phyloP scores from a whole-genome alignment of 805 yeast species.

The Vanderwaltozyma polyspora region DNA sequence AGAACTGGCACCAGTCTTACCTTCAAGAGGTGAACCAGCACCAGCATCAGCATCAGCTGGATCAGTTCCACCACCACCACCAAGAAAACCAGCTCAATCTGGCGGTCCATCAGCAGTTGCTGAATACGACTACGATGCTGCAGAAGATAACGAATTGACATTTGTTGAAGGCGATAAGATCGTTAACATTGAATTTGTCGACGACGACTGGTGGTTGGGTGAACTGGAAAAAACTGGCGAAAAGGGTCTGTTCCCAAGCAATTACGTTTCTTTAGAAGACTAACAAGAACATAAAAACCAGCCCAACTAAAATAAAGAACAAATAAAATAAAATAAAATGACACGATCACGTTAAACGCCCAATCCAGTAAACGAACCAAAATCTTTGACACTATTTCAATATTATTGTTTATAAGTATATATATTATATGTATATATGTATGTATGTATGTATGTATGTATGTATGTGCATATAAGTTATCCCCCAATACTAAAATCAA shows the following conservation, averaged over 20 bases:
- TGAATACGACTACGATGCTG: slow-evolving; percentile 81
- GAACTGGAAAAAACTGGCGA: slow-evolving; percentile 53
- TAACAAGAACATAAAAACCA: slow-evolving; percentile 1
- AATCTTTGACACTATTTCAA: no score
- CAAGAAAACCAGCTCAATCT: slow-evolving; percentile 9
- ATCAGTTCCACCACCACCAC: slow-evolving; percentile 24
- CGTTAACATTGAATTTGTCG: slow-evolving; percentile 73
- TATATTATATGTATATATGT: no score
- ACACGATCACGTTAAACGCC: not conserved
- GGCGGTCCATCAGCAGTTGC: slow-evolving; percentile 50
- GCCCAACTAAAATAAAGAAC: no score
- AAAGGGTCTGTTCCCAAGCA: slow-evolving; percentile 84
- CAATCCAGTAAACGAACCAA: no score
- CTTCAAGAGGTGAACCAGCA: slow-evolving; percentile 12
- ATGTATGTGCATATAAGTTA: no score
- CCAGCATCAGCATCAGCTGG: slow-evolving; percentile 20
- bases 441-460: no score
- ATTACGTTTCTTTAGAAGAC: slow-evolving; percentile 50
- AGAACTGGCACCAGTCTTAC: slow-evolving; percentile 12
- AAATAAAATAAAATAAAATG: no score
- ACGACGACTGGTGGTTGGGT: slow-evolving; percentile 98
- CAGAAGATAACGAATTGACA: slow-evolving; percentile 82
- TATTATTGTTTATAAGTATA: no score
- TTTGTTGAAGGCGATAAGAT: slow-evolving; percentile 79
- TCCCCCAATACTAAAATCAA: no score